These are phyloP conservation scores for Paragyromitra xinjiangensis DNA, from an alignment of 495 filamentous ascomycete species.

Conservation along the genomic window DNA sequence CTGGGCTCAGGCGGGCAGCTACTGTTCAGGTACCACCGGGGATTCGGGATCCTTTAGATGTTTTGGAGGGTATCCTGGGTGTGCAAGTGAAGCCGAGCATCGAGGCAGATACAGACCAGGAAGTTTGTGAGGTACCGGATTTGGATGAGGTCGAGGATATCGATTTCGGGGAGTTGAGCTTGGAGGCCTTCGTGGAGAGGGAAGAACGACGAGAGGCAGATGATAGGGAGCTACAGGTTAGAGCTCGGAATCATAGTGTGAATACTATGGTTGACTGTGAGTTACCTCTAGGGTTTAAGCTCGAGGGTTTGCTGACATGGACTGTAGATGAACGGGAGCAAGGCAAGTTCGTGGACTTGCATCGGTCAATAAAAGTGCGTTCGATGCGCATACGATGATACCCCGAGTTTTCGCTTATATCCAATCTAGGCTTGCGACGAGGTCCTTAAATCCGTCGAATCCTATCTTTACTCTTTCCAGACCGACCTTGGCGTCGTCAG, in stretches of 20 bases:
- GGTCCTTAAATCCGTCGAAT: constrained; percentile 90
- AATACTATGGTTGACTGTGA: constrained; percentile 82
- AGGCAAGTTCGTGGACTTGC: constrained; percentile 88
- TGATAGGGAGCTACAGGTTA: constrained; percentile 55
- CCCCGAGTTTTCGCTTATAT: constrained; percentile 20
- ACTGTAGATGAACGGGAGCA: constrained; percentile 79
- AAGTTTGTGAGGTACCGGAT: constrained; percentile 29
- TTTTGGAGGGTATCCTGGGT: constrained; percentile 76
- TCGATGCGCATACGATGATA: constrained; percentile 13
- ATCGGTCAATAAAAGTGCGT: constrained; percentile 75
- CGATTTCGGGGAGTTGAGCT: constrained; percentile 77
- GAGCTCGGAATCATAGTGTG: constrained; percentile 65
- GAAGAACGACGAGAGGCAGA: constrained; percentile 51
- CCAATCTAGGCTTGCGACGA: constrained; percentile 78
- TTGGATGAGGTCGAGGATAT: constrained; percentile 68
- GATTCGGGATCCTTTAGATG: constrained; percentile 75
- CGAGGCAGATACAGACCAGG: constrained; percentile 37
- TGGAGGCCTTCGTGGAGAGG: constrained; percentile 72
- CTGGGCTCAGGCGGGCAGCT: constrained; percentile 65
- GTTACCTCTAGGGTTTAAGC: constrained; percentile 49
- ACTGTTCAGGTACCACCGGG: constrained; percentile 63
- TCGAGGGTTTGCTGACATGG: constrained; percentile 16
- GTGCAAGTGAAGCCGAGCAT: constrained; percentile 57
- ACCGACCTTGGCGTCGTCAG: constrained; percentile 90
- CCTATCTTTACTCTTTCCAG: constrained; percentile 89